Evolutionary conservation across 495 filamentous ascomycete species (phyloP).

Genomic region (Talaromyces ruber): DNA sequence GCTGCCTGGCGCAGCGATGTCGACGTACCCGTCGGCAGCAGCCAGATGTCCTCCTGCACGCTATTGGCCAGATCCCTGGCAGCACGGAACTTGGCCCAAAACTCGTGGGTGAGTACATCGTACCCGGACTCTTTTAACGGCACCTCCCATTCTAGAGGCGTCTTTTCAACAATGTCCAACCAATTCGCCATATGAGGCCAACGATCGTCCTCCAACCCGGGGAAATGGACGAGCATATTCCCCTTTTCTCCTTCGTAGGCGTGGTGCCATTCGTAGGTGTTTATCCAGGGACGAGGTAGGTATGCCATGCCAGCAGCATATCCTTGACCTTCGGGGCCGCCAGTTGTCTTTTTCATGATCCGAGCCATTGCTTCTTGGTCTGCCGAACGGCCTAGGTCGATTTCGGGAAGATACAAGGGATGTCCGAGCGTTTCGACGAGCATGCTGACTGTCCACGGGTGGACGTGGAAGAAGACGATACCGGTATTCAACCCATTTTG

Average conservation of each 20-base stretch:
- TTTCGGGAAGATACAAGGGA: slow-evolving; percentile 18
- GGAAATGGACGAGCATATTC: slow-evolving; percentile 30
- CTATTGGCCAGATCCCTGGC: slow-evolving; percentile 3
- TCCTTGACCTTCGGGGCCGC: slow-evolving; percentile 11
- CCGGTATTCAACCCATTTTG: slow-evolving; percentile 25
- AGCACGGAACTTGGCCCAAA: slow-evolving; percentile 9
- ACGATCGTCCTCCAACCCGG: slow-evolving; percentile 17
- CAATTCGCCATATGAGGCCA: slow-evolving; percentile 16
- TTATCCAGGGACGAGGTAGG: slow-evolving; percentile 33
- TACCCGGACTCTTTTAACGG: slow-evolving; percentile 14
- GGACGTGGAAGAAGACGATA: slow-evolving; percentile 27
- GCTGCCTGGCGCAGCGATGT: slow-evolving; percentile 4
- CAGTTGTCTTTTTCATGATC: slow-evolving; percentile 17
- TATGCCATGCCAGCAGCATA: slow-evolving; percentile 20
- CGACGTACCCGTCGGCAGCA: not conserved
- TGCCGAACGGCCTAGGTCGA: slow-evolving; percentile 18
- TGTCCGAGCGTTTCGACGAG: slow-evolving; percentile 25
- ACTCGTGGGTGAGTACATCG: not conserved
- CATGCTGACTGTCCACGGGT: slow-evolving; percentile 29
- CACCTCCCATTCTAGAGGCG: slow-evolving; percentile 12
- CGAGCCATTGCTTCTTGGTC: slow-evolving; percentile 26
- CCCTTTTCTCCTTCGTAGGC: slow-evolving; percentile 24
- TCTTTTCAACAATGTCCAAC: slow-evolving; percentile 17
- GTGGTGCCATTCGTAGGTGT: slow-evolving; percentile 19
- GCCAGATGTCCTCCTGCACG: not conserved